Conservation (phyloP, 768 basidiomycete genomes). For the Tulasnella sp. region DNA sequence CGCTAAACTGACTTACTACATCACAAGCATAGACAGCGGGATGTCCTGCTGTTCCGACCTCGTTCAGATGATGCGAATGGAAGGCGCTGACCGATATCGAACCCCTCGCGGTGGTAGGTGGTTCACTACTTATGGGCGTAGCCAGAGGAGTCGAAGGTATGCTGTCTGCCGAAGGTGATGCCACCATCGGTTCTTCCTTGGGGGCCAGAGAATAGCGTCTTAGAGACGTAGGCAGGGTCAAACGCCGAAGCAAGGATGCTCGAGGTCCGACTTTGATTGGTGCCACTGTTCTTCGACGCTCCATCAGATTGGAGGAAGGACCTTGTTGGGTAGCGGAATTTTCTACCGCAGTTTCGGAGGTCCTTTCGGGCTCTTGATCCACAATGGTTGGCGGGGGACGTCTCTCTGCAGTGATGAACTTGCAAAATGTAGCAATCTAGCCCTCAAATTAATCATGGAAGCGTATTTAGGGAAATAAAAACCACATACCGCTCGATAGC, state of each 20-base stretch:
- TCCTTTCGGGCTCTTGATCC: not conserved
- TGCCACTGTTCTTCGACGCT: not conserved
- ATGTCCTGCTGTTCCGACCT: conserved; percentile 56
- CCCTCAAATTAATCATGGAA: not conserved
- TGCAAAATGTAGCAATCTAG: conserved; percentile 36
- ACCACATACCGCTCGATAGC: conserved; percentile 31
- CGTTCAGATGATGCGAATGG: conserved; percentile 20
- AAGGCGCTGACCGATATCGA: not conserved
- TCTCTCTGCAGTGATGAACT: conserved; percentile 32
- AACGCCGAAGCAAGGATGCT: not conserved
- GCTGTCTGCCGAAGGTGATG: not conserved
- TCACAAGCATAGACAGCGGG: conserved; percentile 49
- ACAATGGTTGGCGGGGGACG: not conserved
- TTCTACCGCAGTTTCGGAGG: not conserved
- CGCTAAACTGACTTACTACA: conserved; percentile 43
- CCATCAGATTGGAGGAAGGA: not conserved
- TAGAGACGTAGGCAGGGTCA: conserved; percentile 14
- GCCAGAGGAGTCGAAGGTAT: not conserved
- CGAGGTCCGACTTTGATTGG: not conserved
- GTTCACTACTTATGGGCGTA: not conserved
- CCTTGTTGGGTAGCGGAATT: not conserved
- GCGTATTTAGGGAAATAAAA: not conserved
- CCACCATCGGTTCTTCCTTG: not conserved
- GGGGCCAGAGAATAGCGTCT: not conserved
- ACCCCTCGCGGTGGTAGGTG: not conserved